Percentiles rank a stretch among this genome's conserved stretches.
Conservation (phyloP, 768 basidiomycete genomes). For the Naematelia encephala region DNA sequence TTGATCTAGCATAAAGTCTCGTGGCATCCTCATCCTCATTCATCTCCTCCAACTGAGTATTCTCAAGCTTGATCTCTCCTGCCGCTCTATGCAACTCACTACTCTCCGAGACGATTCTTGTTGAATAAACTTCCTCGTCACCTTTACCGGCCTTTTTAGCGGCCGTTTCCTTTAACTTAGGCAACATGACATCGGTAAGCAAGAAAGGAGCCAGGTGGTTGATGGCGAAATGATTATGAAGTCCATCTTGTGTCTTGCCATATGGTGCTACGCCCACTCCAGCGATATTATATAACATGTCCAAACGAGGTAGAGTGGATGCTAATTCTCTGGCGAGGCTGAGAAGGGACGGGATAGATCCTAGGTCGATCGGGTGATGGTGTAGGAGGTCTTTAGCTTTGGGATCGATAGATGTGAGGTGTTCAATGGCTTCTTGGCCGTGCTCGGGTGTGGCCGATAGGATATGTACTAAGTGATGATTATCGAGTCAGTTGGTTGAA, state of each 20-base stretch:
- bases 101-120: slow-evolving; percentile 42
- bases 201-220: slow-evolving; percentile 45
- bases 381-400: slow-evolving; percentile 18
- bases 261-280: slow-evolving; percentile 48
- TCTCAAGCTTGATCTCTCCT: slow-evolving; percentile 42
- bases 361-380: slow-evolving; percentile 41
- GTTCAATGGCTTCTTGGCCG: slow-evolving; percentile 35
- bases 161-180: slow-evolving; percentile 39
- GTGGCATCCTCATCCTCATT: slow-evolving; percentile 35
- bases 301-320: slow-evolving; percentile 26
- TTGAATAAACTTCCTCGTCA: slow-evolving; percentile 24
- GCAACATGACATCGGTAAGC: slow-evolving; percentile 37
- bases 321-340: slow-evolving; percentile 26
- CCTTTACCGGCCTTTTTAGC: slow-evolving; percentile 11
- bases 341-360: slow-evolving; percentile 29
- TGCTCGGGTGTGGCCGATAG: slow-evolving; percentile 43
- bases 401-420: slow-evolving; percentile 12
- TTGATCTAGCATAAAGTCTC: slow-evolving; percentile 40
- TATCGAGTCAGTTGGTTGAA: not conserved
- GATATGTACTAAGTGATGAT: slow-evolving; percentile 35
- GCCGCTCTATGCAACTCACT: slow-evolving; percentile 42
- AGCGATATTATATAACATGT: slow-evolving; percentile 43
- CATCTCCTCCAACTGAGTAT: slow-evolving; percentile 36
- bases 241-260: slow-evolving; percentile 40
- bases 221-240: slow-evolving; percentile 46